These are phyloP conservation scores for Haplosporangium sp. DNA, from an alignment of 371 early-diverging fungal genomes.

Conservation along the genomic window DNA sequence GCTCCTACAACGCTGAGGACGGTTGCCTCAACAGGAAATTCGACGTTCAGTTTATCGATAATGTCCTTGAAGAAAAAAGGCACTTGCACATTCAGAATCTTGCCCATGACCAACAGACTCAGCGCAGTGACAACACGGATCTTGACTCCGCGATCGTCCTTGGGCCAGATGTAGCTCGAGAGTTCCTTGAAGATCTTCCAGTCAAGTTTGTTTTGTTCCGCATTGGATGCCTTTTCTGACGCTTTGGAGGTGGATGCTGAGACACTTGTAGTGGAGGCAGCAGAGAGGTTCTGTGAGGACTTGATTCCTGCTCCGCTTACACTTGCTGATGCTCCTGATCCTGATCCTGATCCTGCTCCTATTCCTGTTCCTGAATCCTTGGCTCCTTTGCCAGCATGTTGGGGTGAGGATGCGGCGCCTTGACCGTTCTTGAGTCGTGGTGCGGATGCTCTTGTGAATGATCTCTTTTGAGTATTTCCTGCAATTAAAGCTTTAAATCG, in stretches of 20 bases:
- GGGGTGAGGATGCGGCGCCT: neutral
- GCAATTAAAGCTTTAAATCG: conserved; percentile 5
- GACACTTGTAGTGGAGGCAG: neutral
- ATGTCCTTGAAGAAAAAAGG: conserved; percentile 94
- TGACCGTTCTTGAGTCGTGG: conserved; percentile 16
- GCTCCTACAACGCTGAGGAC: conserved; percentile 85
- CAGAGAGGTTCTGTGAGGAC: conserved; percentile 7
- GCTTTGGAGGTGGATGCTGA: conserved; percentile 21
- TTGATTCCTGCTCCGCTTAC: conserved; percentile 8
- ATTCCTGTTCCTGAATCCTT: neutral
- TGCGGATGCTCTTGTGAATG: conserved; percentile 23
- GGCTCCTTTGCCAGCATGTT: conserved; percentile 5
- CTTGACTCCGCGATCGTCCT: conserved; percentile 80
- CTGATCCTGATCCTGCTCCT: conserved; percentile 1
- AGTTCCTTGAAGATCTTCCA: conserved; percentile 83
- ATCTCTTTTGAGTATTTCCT: conserved; percentile 18
- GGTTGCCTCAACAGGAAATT: conserved; percentile 68
- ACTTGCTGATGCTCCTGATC: conserved; percentile 6
- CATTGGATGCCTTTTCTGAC: conserved; percentile 14
- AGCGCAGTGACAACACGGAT: conserved; percentile 89
- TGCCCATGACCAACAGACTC: conserved; percentile 80
- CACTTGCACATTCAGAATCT: conserved; percentile 93
- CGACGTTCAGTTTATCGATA: conserved; percentile 77
- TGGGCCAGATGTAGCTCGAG: conserved; percentile 91
- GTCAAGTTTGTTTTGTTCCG: conserved; percentile 58